A percentile compares a stretch with the other conserved stretches of the same genome.
Conservation (phyloP, 108 stramenopile species). For the Asterionellopsis glacialis region DNA sequence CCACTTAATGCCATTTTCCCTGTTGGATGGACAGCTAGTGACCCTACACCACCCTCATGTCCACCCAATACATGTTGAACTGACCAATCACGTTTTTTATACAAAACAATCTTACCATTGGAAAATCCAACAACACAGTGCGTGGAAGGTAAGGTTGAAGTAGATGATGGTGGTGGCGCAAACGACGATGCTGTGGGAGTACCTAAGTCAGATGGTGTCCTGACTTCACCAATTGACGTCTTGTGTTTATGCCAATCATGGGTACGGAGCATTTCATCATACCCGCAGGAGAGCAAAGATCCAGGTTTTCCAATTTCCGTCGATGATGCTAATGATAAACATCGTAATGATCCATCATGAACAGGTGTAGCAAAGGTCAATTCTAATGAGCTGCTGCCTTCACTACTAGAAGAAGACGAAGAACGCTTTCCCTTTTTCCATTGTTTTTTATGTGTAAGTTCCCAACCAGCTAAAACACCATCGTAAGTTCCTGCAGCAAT, state of each 20-base stretch:
- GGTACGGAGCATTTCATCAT: slow-evolving; percentile 71
- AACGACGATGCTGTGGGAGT: slow-evolving; percentile 72
- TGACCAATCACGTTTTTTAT: slow-evolving; percentile 81
- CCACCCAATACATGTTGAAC: slow-evolving; percentile 81
- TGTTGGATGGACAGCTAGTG: slow-evolving; percentile 76
- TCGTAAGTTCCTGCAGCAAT: slow-evolving; percentile 82
- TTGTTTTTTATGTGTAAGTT: slow-evolving; percentile 26
- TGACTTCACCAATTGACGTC: slow-evolving; percentile 63
- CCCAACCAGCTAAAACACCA: slow-evolving; percentile 89
- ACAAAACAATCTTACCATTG: slow-evolving; percentile 74
- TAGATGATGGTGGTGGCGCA: slow-evolving; percentile 52
- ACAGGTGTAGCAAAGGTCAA: slow-evolving; percentile 75
- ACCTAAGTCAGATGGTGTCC: slow-evolving; percentile 74
- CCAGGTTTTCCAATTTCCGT: slow-evolving; percentile 32
- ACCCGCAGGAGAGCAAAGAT: slow-evolving; percentile 72
- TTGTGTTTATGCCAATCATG: slow-evolving; percentile 51
- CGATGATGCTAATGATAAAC: slow-evolving; percentile 43
- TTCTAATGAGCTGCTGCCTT: slow-evolving; percentile 35
- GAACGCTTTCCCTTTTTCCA: neutral
- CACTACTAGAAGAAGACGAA: neutral
- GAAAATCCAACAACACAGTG: slow-evolving; percentile 78
- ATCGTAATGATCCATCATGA: slow-evolving; percentile 73
- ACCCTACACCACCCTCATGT: slow-evolving; percentile 70
- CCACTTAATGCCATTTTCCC: slow-evolving; percentile 80
- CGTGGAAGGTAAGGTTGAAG: slow-evolving; percentile 35